Evolutionary conservation across 495 filamentous ascomycete genomes (phyloP), one percentile per base, ranked within the genome.

Genomic region (Staphylotrichum longicolle): DNA sequence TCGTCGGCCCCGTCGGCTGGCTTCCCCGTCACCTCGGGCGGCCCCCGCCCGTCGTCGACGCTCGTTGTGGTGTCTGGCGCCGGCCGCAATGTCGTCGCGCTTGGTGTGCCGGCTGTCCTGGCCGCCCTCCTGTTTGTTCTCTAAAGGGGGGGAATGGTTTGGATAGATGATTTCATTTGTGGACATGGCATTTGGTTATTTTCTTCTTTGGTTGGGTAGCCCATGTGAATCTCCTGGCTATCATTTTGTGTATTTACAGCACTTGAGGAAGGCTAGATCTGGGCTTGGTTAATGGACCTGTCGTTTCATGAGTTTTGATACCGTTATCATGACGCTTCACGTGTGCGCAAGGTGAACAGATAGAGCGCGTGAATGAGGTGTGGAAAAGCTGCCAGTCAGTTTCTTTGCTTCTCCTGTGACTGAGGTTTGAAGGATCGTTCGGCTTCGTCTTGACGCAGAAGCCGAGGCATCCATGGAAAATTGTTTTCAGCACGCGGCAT

Each of bases 51-150:
- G 37, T 42, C 60, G 42, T 14, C 56, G n/a, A 61, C 61, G 10
- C 37, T 44, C 8, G 58, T 61, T 1, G 69, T 70, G 20, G 70
- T 60, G 11, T 69, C 66, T 10, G 70, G 69, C n/a, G 69, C 70
- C 9, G 65, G 61, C 34, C 69, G 70, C 54, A 68, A 66, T 46
- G 65, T 42, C n/a, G 69, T 52, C 35, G 67, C 62, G 0, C 4
- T 73, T 32, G 67, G 63, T 30, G 11, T 73, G 32, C 55, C 67
- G 11, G 70, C 58, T 39, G 42, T 69, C 6, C 7, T 69, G 40
- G 70, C 57, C 30, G 68, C 67, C 9, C 15, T 68, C 10, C 34
- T 72, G 40, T 55, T 71, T 49, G 67, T 55, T 32, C 48, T 71
- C 9, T 70, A 68, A 64, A 40, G 39, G 1, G 3, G 3, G 10